Conservation (phyloP, 371 early-diverging fungal species). For the Rhizopus sp. region DNA sequence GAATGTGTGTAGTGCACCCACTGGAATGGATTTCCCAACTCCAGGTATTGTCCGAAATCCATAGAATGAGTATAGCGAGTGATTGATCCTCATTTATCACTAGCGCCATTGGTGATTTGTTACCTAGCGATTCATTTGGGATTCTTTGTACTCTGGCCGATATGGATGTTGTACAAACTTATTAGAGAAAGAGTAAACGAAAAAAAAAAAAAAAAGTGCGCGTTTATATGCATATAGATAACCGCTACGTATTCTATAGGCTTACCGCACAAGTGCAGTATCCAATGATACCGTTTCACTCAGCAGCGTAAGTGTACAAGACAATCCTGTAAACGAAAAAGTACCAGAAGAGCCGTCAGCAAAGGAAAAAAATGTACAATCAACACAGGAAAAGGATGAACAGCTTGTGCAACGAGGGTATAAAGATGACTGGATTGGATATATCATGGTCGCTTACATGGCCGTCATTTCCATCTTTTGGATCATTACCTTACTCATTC, state of each 20-base stretch:
- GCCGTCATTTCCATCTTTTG: conserved; percentile 52
- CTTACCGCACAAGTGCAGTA: neutral
- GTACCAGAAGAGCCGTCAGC: neutral
- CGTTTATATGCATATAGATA: too few species aligned
- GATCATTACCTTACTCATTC: conserved; percentile 54
- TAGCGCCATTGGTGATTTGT: conserved; percentile 35
- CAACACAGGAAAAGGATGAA: neutral
- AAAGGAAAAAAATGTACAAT: neutral
- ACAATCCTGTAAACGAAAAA: neutral
- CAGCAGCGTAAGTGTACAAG: neutral
- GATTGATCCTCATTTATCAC: neutral
- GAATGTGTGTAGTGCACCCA: conserved; percentile 38
- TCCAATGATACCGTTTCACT: neutral
- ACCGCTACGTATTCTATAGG: neutral
- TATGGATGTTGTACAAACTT: conserved; percentile 44
- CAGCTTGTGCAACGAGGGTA: conserved; percentile 44
- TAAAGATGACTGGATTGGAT: conserved; percentile 44
- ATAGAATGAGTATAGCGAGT: too few species aligned
- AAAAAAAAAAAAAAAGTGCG: too few species aligned
- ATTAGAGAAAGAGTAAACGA: conserved; percentile 22
- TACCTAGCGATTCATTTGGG: conserved; percentile 26
- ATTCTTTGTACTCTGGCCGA: conserved; percentile 22
- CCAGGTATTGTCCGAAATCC: conserved; percentile 14
- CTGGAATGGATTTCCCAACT: conserved; percentile 34
- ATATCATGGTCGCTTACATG: conserved; percentile 42